phyloP scores from a whole-genome alignment of 2,329 filamentous ascomycete genomes.

The Stemphylium lycopersici region DNA sequence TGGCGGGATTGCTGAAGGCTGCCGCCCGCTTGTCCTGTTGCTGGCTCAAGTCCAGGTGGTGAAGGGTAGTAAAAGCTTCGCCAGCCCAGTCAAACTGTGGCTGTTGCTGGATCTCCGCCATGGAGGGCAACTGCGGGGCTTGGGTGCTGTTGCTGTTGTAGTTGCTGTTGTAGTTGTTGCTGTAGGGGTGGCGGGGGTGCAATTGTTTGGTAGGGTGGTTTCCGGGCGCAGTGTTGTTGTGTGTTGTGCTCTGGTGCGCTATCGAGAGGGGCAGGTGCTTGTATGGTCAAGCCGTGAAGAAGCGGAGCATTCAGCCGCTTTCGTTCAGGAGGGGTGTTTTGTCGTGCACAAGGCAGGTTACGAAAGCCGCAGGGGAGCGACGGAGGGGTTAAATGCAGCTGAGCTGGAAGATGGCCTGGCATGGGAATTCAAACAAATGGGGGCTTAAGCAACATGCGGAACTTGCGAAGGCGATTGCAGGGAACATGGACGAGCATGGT shows the following conservation, averaged over 20 bases:
- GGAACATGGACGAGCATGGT: neutral
- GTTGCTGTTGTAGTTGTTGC: neutral
- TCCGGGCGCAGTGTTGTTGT: neutral
- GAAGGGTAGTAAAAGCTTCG: slow-evolving; percentile 36
- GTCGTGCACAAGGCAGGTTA: neutral
- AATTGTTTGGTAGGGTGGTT: neutral
- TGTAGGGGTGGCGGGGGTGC: neutral
- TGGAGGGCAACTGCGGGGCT: slow-evolving; percentile 5
- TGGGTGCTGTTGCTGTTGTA: neutral
- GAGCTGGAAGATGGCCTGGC: neutral
- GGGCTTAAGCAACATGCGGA: slow-evolving; percentile 10
- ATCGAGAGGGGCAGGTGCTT: neutral
- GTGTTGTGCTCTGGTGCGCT: neutral
- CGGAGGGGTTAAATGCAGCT: slow-evolving; percentile 4
- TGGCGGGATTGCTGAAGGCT: slow-evolving; percentile 18
- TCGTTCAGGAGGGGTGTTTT: too few species aligned
- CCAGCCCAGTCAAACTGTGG: slow-evolving; percentile 36
- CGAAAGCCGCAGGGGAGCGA: neutral
- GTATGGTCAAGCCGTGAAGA: neutral
- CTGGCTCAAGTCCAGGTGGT: slow-evolving; percentile 16
- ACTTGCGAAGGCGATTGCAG: slow-evolving; percentile 16
- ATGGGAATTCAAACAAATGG: slow-evolving; percentile 19
- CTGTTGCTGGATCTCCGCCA: slow-evolving; percentile 29
- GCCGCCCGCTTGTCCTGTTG: slow-evolving; percentile 31
- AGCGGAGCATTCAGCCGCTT: neutral